Conservation (phyloP, 2,329 filamentous ascomycete genomes). For the Fusarium algeriense region DNA sequence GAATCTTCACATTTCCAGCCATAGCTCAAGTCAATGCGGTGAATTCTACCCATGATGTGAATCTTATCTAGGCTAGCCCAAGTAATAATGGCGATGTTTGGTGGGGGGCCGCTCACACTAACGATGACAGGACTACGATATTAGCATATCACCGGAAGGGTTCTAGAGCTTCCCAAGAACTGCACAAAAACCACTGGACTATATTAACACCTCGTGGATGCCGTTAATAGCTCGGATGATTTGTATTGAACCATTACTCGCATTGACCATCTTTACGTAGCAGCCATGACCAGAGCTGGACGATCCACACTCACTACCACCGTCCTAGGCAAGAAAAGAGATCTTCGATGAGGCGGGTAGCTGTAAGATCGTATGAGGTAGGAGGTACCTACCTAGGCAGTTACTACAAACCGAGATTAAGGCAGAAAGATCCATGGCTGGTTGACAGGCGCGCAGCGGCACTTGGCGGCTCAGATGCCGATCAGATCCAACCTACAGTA, state of each 20-base stretch:
- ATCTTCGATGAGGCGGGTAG: not conserved
- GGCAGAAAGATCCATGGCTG: not conserved
- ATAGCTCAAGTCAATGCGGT: slow-evolving; percentile 18
- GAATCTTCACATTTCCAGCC: not conserved
- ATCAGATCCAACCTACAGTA: slow-evolving; percentile 25
- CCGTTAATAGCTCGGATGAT: not conserved
- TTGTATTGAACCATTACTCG: not conserved
- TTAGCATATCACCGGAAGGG: slow-evolving; percentile 29
- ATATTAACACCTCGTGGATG: not conserved
- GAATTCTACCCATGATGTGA: not conserved
- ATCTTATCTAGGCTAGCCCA: not conserved
- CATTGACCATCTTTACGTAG: not conserved
- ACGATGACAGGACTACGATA: not conserved
- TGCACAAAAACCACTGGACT: not conserved
- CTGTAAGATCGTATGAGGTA: not conserved
- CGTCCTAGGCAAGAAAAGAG: not conserved
- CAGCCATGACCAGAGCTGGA: not conserved
- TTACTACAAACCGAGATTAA: not conserved
- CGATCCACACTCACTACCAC: not conserved
- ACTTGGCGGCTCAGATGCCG: slow-evolving; percentile 37
- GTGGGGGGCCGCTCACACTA: slow-evolving; percentile 25
- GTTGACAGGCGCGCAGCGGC: slow-evolving; percentile 19
- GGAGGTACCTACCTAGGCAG: not conserved
- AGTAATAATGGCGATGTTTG: not conserved
- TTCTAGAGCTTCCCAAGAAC: slow-evolving; percentile 26